A percentile compares a stretch with the other conserved stretches of the same genome.
These are phyloP conservation scores for Termitomyces sp. DNA, from an alignment of 768 basidiomycete genomes.

Conservation along the genomic window DNA sequence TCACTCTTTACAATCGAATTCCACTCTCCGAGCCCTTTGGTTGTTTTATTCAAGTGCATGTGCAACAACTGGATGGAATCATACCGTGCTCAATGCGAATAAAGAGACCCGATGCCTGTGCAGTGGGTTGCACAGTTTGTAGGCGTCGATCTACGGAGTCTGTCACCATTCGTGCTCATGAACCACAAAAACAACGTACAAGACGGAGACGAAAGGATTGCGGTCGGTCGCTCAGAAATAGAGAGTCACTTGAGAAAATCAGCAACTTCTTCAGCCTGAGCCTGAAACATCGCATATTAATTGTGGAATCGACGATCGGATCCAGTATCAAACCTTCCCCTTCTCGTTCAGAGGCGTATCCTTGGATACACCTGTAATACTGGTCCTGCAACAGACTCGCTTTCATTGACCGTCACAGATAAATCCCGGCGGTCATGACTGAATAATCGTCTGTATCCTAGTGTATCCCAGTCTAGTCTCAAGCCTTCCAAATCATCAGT, in stretches of 20 bases:
- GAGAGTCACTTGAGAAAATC: background rate
- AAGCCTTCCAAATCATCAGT: background rate
- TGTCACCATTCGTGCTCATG: background rate
- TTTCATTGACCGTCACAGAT: background rate
- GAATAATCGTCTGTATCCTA: too few relatives aligned
- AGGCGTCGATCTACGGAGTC: background rate
- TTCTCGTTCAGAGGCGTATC: background rate
- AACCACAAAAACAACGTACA: background rate
- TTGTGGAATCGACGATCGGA: too few relatives aligned
- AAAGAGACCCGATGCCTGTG: background rate
- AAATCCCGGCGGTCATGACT: background rate
- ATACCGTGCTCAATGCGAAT: background rate
- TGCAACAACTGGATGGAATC: background rate
- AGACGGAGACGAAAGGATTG: background rate
- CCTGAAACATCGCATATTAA: background rate
- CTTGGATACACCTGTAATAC: background rate
- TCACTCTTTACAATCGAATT: background rate
- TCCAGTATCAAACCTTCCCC: background rate
- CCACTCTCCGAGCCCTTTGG: background rate
- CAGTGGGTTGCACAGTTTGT: background rate
- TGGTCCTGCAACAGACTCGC: background rate
- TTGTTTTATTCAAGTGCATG: background rate
- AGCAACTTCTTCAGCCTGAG: background rate
- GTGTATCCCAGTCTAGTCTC: constrained; percentile 1
- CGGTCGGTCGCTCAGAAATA: background rate